These are phyloP conservation scores for Trichophyton benhamiae DNA, from an alignment of 2,329 filamentous ascomycete genomes.

Conservation along the genomic window DNA sequence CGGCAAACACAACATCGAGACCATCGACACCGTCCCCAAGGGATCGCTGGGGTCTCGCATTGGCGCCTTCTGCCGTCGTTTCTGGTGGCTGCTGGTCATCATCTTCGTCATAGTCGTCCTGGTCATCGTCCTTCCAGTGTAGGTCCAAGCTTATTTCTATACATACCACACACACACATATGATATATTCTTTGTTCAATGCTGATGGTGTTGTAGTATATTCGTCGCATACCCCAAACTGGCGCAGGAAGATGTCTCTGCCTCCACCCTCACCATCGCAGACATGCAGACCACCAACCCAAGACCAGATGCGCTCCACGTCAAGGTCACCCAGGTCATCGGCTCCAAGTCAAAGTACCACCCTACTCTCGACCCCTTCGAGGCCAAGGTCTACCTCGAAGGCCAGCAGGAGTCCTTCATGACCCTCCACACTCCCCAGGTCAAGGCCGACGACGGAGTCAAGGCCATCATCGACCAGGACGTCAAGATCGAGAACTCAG, in stretches of 20 bases:
- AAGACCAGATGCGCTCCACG: conserved; percentile 35
- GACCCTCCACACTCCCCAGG: conserved; percentile 34
- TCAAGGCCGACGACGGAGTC: conserved; percentile 34
- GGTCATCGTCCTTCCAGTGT: conserved; percentile 46
- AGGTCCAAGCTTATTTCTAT: conserved; percentile 15
- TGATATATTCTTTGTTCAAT: background rate
- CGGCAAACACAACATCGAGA: conserved; percentile 8
- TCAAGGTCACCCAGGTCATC: conserved; percentile 39
- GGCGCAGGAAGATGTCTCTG: conserved; percentile 43
- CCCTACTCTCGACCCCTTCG: conserved; percentile 43
- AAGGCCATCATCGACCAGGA: conserved; percentile 33
- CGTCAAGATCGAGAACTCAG: conserved; percentile 32
- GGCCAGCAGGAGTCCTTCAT: conserved; percentile 32
- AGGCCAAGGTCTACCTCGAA: conserved; percentile 39
- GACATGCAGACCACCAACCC: conserved; percentile 42
- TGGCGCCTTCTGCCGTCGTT: conserved; percentile 30
- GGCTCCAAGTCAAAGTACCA: conserved; percentile 40
- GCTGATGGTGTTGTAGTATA: conserved; percentile 28
- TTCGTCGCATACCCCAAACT: conserved; percentile 49
- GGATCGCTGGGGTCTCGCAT: conserved; percentile 19
- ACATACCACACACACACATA: background rate
- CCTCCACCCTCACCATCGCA: conserved; percentile 40
- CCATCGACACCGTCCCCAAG: conserved; percentile 12
- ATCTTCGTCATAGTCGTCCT: conserved; percentile 40
- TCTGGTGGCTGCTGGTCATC: conserved; percentile 45